Evolutionary conservation across 108 stramenopile species (phyloP), one percentile per base, ranked within the genome.

Genomic region (Pseudonitzschia delicatissima): DNA sequence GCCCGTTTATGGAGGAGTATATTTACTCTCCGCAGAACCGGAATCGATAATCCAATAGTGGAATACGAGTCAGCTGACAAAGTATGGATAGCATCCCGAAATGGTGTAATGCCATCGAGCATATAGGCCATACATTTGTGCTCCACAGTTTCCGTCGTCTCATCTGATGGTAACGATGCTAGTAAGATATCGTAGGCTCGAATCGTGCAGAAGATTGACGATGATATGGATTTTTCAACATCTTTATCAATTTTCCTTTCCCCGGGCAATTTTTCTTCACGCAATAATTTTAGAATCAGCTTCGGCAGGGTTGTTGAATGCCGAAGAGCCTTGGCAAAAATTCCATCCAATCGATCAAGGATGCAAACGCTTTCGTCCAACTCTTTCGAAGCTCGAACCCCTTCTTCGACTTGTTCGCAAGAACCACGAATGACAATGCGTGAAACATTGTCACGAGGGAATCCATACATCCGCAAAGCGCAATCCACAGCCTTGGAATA

Each of bases 31-130:
- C 74, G 66, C 5, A 64, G 21, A 25, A 75, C 40, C 9, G 62
- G 50, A 35, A 68, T 68, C 17, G 67, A 15, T 42, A 75, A 33
- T 48, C 64, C 71, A 15, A 72, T 36, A 1, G 66, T 75, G 11
- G 74, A 61, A 44, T 60, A 75, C 3, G 39, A 20, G 28, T 75
- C 74, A 23, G 3, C 51, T 7, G 74, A 68, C 27, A 75, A 39
- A 18, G 74, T 75, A 5, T 21, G 31, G 58, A 57, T 27, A 0
- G 74, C 74, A 68, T 75, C 74, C 20, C 61, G 53, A 55, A 75
- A 75, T 18, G 74, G 74, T 28, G 33, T 7, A 1, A 75, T 23
- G n/a, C 57, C 60, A 34, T 27, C 34, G 8, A 58, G 28, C 15
- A 58, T 34, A 15, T 58, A n/a, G n/a, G n/a, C n/a, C n/a, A n/a